phyloP scores from a whole-genome alignment of 2,329 filamentous ascomycete species.

The Diaporthe caulivora region DNA sequence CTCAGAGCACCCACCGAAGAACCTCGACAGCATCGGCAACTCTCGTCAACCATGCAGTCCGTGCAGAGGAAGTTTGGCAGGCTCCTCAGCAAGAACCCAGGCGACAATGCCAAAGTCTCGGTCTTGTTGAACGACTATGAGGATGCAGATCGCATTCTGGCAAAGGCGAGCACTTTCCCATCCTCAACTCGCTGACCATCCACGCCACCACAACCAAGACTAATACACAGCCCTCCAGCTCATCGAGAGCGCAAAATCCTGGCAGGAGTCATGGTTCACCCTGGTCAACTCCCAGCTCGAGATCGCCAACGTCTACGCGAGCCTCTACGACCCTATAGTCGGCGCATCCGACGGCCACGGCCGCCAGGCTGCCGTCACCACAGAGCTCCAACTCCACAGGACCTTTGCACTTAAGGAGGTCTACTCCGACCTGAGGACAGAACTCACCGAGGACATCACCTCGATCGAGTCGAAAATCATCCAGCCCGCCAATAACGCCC shows the following conservation, averaged over 20 bases:
- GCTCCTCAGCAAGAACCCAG: slow-evolving; percentile 75
- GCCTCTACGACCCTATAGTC: slow-evolving; percentile 81
- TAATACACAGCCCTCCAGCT: slow-evolving; percentile 63
- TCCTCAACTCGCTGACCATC: background rate
- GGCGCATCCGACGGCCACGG: slow-evolving; percentile 70
- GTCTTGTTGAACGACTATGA: slow-evolving; percentile 84
- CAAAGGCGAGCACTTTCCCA: slow-evolving; percentile 64
- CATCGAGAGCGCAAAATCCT: slow-evolving; percentile 79
- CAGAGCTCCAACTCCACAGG: slow-evolving; percentile 71
- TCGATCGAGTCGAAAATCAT: slow-evolving; percentile 79
- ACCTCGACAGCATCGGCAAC: slow-evolving; percentile 33
- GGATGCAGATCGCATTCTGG: slow-evolving; percentile 80
- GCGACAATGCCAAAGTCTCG: slow-evolving; percentile 82
- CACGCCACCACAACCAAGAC: background rate
- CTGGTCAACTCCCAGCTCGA: slow-evolving; percentile 78
- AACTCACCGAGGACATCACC: slow-evolving; percentile 78
- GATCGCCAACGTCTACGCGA: slow-evolving; percentile 75
- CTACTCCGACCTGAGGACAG: slow-evolving; percentile 78
- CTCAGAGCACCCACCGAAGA: slow-evolving; percentile 3
- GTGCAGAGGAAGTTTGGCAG: slow-evolving; percentile 82
- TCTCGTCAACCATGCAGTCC: slow-evolving; percentile 69
- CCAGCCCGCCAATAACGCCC: slow-evolving; percentile 76
- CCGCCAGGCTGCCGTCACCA: slow-evolving; percentile 70
- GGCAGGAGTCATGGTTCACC: slow-evolving; percentile 83
- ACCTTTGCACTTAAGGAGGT: slow-evolving; percentile 74